Conservation (phyloP, 75 land plant species). For the Picea sitchensis region DNA sequence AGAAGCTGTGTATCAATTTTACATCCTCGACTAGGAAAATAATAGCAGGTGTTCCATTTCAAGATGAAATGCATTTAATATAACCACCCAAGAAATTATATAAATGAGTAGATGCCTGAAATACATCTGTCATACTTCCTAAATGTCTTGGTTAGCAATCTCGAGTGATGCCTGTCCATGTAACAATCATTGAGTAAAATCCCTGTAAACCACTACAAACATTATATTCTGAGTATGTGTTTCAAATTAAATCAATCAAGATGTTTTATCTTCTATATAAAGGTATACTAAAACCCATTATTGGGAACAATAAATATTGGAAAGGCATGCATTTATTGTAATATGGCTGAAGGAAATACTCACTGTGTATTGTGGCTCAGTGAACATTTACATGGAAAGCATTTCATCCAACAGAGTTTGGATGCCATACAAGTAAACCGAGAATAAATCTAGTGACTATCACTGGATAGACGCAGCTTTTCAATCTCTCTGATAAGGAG, state of each 20-base stretch:
- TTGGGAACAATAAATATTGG: neutral
- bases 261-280: neutral
- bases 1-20: neutral
- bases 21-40: neutral
- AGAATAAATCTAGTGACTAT: neutral
- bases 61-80: too few relatives aligned
- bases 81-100: too few relatives aligned
- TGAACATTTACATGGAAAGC: neutral
- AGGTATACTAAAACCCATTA: neutral
- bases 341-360: neutral
- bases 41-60: neutral
- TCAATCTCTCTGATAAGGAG: conserved; percentile 85
- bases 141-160: neutral
- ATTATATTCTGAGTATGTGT: neutral
- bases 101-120: neutral
- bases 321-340: neutral
- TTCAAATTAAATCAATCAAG: neutral
- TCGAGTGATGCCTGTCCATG: conserved; percentile 1
- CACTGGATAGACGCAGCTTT: conserved; percentile 21
- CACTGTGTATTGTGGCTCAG: neutral
- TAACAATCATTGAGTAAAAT: conserved; percentile 1
- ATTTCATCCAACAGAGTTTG: neutral
- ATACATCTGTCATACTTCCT: neutral
- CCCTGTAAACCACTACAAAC: neutral
- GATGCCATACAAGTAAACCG: conserved; percentile 3